Percentiles rank a stretch among this genome's conserved stretches.
Conservation (phyloP, 306 rosid genomes). For the Quercus aquifolioides region DNA sequence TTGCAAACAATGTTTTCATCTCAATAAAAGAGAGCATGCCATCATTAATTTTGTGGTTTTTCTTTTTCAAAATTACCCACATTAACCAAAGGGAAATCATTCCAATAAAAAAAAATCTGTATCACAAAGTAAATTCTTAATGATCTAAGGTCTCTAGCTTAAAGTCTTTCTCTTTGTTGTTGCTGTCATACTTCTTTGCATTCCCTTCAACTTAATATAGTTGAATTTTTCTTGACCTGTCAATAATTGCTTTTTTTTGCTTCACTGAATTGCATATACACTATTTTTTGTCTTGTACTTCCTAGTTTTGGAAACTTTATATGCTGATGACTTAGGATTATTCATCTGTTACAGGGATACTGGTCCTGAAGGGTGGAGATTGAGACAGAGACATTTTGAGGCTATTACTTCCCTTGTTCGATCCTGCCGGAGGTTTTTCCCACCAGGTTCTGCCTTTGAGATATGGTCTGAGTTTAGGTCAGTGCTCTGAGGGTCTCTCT, state of each 20-base stretch:
- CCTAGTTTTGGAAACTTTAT: conserved; percentile 6
- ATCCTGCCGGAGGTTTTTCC: conserved; percentile 94
- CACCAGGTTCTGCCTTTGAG: conserved; percentile 84
- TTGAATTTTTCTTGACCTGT: not conserved
- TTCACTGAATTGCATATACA: conserved; percentile 1
- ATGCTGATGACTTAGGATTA: conserved; percentile 24
- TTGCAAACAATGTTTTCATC: not conserved
- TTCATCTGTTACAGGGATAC: conserved; percentile 63
- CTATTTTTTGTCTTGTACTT: conserved; percentile 7
- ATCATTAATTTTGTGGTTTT: no score
- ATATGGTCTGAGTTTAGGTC: conserved; percentile 98
- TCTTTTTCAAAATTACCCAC: no score
- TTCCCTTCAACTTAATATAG: not conserved
- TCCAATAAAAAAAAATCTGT: not conserved
- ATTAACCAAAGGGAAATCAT: no score
- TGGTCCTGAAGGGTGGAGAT: conserved; percentile 99
- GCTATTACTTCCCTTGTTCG: conserved; percentile 90
- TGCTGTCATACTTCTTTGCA: conserved; percentile 8
- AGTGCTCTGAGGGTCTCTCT: conserved; percentile 35
- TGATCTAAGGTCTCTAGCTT: conserved; percentile 1
- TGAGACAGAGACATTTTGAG: conserved; percentile 89
- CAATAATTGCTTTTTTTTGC: conserved; percentile 6
- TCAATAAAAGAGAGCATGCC: no score
- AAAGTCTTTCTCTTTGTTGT: conserved; percentile 12
- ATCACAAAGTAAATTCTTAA: not conserved